phyloP scores from a whole-genome alignment of 1,284 basidiomycete genomes.

The Rugosomyces carneus region DNA sequence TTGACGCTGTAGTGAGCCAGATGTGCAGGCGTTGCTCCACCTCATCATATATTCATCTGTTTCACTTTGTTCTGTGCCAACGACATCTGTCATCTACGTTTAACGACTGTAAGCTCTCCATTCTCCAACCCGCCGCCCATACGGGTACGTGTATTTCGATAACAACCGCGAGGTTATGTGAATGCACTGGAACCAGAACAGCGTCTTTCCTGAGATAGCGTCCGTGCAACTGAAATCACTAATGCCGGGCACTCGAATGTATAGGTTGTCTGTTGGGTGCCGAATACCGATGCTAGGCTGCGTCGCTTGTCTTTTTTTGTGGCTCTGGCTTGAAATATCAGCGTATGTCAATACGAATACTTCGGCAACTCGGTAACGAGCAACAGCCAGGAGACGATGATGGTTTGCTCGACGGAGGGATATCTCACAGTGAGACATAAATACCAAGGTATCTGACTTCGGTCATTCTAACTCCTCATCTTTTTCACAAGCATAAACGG shows the following conservation, averaged over 20 bases:
- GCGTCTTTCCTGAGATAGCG: background rate
- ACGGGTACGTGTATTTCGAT: too few species aligned
- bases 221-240: background rate
- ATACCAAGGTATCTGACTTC: background rate
- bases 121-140: too few species aligned
- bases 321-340: background rate
- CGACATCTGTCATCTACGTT: background rate
- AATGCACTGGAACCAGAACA: background rate
- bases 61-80: too few species aligned
- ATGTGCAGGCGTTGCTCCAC: background rate
- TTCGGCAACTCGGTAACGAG: background rate
- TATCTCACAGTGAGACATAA: background rate
- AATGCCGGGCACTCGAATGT: too few species aligned
- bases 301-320: too few species aligned
- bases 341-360: background rate
- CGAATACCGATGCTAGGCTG: too few species aligned
- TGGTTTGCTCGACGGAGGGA: background rate
- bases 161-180: background rate
- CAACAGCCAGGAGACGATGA: background rate
- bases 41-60: background rate
- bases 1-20: background rate
- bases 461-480: background rate
- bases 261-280: too few species aligned
- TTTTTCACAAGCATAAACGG: background rate
- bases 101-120: background rate